Base-by-base conservation (phyloP, 2,329 filamentous ascomycete species). In the Xylaria sp. region DNA sequence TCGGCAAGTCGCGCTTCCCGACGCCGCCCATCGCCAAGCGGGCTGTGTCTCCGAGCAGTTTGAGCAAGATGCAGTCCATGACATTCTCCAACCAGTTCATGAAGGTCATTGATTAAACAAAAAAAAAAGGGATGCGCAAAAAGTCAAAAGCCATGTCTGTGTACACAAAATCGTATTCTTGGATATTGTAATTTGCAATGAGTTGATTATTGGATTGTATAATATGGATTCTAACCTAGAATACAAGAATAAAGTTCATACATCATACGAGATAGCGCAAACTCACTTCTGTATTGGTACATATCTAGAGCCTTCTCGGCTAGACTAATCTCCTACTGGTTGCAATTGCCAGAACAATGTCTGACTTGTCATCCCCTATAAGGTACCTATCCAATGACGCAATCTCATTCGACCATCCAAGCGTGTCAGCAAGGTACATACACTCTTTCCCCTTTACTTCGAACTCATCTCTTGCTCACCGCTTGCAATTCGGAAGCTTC, bases 91-190 rank as follows among this genome's bases (percentile, higher is more conserved):
- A 74, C 67, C 73, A 74, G 61, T 76, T 71, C 68, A 78, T 78
- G 76, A 76, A 76, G 64, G 75, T 72, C n/a, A 60, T 78, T 21
- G 75, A 77, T 63, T 78, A 75, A 61, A 27, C 24, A 27, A 24
- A 54, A 34, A 27, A 24, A 54, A 34, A n/a, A 14, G 30, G 30
- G 32, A 48, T 21, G 12, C 19, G 56, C 1, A 17, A 21, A 14
- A 50, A 54, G 50, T 19, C 36, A 57, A 42, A 57, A 21, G 21
- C 12, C 12, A 36, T 19, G 8, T 11, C 30, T 12, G 2, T 69
- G 56, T 67, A 69, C 14, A 58, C 36, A 8, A 48, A 24, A 64
- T 45, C 17, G 45, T 30, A 21, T 53, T 64, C 48, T 56, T 61
- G 34, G 39, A 53, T 54, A 54, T 21, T 64, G 51, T 39, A 62